Evolutionary conservation across 163 green algal genomes (phyloP), one percentile per base, ranked within the genome.

Genomic region (Volvox carteri): DNA sequence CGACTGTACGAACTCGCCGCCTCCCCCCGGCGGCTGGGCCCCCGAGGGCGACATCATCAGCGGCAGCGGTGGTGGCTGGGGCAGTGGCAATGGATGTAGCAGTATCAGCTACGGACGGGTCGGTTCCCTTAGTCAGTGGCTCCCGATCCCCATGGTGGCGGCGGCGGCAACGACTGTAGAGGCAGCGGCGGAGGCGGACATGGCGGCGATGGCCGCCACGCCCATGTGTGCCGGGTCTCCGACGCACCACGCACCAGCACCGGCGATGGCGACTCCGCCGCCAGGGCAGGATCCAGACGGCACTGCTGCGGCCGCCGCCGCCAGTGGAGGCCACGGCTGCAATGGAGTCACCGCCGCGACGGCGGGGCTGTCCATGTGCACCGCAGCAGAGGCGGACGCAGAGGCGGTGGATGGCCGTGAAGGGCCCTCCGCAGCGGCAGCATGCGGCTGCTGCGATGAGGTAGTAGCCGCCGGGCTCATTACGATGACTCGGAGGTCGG

Each of bases 61-160:
- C n/a, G n/a, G n/a, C n/a, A n/a, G n/a, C n/a, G n/a, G n/a, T n/a
- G n/a, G n/a, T n/a, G n/a, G n/a, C n/a, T n/a, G n/a, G n/a, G n/a
- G n/a, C n/a, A n/a, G n/a, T n/a, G n/a, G n/a, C n/a, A n/a, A n/a
- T n/a, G n/a, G 48, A 11, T 70, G 58, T 7, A 14, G 48, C 48
- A 58, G 11, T 14, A 58, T 37, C 21, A 62, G 16, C 58, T 87
- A 62, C 48, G 21, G 23, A 0, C 67, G 83, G 0, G 83, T 88
- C 7, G 83, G 83, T 0, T 88, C 83, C 0, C 83, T 88, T 3
- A 88, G 83, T 50, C 52, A 44, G 18, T 88, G 83, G 83, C 83
- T 88, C 1, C 46, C n/a, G 33, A 84, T 46, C 30, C 75, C 75
- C 7, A 14, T 84, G 46, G 75, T 44, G 39, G 33, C 39, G 37